These are phyloP conservation scores for Penicillium lagena DNA, from an alignment of 495 filamentous ascomycete species.

Conservation along the genomic window DNA sequence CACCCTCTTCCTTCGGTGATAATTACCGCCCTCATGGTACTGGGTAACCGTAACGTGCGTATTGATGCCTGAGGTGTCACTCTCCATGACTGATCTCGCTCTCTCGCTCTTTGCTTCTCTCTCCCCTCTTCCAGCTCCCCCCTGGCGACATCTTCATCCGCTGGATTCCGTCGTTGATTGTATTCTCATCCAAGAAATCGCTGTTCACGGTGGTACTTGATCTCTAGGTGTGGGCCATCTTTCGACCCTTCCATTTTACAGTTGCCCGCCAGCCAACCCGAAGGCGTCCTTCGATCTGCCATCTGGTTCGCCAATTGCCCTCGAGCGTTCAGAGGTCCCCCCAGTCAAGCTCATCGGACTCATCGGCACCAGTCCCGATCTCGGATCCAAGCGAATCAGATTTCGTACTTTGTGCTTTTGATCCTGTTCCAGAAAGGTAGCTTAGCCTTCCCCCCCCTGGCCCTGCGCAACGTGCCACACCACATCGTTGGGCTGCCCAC, in stretches of 20 bases:
- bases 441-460: slow-evolving; percentile 7
- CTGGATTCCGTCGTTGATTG: too few relatives aligned
- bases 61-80: too few relatives aligned
- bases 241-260: slow-evolving; percentile 4
- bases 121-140: too few relatives aligned
- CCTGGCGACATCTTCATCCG: neutral
- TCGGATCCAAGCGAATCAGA: slow-evolving; percentile 25
- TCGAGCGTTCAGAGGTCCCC: slow-evolving; percentile 9
- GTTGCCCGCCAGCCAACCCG: slow-evolving; percentile 17
- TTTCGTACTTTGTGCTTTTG: too few relatives aligned
- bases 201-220: too few relatives aligned
- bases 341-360: neutral
- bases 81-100: too few relatives aligned
- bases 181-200: too few relatives aligned
- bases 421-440: slow-evolving; percentile 13
- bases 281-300: slow-evolving; percentile 15
- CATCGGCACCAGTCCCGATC: slow-evolving; percentile 7
- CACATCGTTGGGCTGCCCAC: slow-evolving; percentile 15
- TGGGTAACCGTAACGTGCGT: too few relatives aligned
- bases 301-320: slow-evolving; percentile 43
- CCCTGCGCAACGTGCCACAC: slow-evolving; percentile 26
- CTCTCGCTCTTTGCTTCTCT: too few relatives aligned
- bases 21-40: too few relatives aligned
- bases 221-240: neutral
- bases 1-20: too few relatives aligned